Percentiles rank a stretch among this genome's conserved stretches.
Conservation (phyloP, 306 rosid genomes). For the Sesbania bispinosa region DNA sequence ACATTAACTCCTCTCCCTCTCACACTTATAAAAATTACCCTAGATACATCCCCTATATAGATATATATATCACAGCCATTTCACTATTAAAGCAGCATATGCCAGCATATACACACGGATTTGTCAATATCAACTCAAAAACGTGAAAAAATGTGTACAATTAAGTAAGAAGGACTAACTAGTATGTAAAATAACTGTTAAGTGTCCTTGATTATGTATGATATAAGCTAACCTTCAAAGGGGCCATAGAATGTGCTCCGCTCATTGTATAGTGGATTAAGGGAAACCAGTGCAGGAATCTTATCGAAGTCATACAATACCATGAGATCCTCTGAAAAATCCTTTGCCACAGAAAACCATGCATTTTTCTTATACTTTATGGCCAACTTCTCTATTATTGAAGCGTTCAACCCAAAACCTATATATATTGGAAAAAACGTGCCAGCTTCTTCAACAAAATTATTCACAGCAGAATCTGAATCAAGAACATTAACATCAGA, state of each 20-base stretch:
- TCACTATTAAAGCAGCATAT: slow-evolving; percentile 16
- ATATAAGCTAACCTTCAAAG: slow-evolving; percentile 72
- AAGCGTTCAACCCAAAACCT: slow-evolving; percentile 76
- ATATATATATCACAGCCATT: no score
- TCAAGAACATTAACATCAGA: slow-evolving; percentile 81
- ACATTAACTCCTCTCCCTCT: no score
- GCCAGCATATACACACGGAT: background rate
- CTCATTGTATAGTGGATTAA: slow-evolving; percentile 70
- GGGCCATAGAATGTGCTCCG: slow-evolving; percentile 84
- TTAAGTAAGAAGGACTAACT: background rate
- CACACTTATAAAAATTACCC: no score
- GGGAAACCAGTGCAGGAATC: slow-evolving; percentile 82
- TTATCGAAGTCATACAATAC: slow-evolving; percentile 77
- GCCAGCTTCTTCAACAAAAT: slow-evolving; percentile 68
- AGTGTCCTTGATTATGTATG: slow-evolving; percentile 4
- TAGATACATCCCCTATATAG: no score
- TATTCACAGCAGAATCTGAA: slow-evolving; percentile 69
- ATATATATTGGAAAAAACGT: slow-evolving; percentile 71
- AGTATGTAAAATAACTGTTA: background rate
- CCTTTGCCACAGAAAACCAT: slow-evolving; percentile 94
- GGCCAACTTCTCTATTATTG: slow-evolving; percentile 54
- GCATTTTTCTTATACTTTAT: slow-evolving; percentile 79
- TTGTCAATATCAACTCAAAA: slow-evolving; percentile 1
- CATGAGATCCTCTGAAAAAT: slow-evolving; percentile 85
- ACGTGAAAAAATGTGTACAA: background rate